Conservation (phyloP, 768 basidiomycete species). For the Russula foetens region DNA sequence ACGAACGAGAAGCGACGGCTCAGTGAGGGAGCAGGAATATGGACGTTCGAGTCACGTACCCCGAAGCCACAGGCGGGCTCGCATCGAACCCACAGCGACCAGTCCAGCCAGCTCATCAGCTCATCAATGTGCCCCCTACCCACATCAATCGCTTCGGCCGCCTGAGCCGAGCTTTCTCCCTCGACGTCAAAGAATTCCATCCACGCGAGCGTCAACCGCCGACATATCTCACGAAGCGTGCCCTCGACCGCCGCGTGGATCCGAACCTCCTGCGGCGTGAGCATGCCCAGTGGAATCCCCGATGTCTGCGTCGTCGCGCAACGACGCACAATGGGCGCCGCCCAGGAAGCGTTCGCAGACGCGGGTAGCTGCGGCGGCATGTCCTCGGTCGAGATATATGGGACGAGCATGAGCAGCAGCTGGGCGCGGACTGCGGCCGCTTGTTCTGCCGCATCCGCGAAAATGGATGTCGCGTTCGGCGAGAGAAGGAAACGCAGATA, state of each 20-base stretch:
- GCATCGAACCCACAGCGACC: conserved; percentile 20
- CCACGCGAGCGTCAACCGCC: conserved; percentile 16
- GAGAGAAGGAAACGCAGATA: conserved; percentile 31
- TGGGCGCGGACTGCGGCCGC: conserved; percentile 1
- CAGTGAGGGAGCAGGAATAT: not conserved
- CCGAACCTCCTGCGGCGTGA: conserved; percentile 16
- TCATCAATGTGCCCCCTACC: conserved; percentile 5
- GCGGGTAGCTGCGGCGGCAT: not conserved
- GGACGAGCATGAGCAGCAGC: conserved; percentile 22
- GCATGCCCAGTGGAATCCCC: not conserved
- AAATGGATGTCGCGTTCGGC: conserved; percentile 18
- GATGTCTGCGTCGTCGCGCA: conserved; percentile 18
- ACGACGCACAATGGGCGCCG: conserved; percentile 10
- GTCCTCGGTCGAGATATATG: conserved; percentile 23
- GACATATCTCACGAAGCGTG: conserved; percentile 19
- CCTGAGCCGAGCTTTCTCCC: not conserved
- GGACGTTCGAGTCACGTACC: conserved; percentile 3
- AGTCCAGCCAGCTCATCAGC: conserved; percentile 21
- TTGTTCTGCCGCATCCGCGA: not conserved
- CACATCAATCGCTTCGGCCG: not conserved
- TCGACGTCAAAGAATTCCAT: conserved; percentile 19
- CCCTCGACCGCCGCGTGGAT: conserved; percentile 13
- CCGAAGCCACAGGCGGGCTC: conserved; percentile 10
- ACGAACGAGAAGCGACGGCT: not conserved
- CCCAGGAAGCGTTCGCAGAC: conserved; percentile 11